Evolutionary conservation across 768 basidiomycete genomes (phyloP).

Genomic region (Tylopilus felleus): DNA sequence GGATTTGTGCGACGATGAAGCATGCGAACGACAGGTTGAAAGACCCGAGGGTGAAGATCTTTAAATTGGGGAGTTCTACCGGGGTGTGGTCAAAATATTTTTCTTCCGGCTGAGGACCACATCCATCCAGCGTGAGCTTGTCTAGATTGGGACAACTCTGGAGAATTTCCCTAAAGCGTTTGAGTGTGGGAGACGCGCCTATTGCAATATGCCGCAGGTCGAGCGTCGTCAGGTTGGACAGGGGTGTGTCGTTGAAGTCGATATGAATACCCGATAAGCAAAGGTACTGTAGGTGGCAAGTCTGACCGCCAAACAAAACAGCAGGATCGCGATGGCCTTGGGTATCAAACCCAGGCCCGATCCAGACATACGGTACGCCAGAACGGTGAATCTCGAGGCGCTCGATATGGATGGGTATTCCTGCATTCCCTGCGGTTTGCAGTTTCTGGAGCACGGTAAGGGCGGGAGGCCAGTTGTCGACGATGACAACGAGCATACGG

Average conservation of each 20-base stretch:
- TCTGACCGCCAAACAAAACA: constrained; percentile 49
- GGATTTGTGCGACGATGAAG: constrained; percentile 46
- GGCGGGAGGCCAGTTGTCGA: constrained; percentile 54
- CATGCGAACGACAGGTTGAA: constrained; percentile 47
- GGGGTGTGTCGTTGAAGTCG: constrained; percentile 49
- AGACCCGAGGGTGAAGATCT: constrained; percentile 55
- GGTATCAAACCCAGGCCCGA: constrained; percentile 41
- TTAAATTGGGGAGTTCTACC: constrained; percentile 47
- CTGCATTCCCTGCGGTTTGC: constrained; percentile 31
- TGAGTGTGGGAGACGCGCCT: constrained; percentile 46
- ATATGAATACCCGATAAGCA: constrained; percentile 58
- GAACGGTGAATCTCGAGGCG: constrained; percentile 64
- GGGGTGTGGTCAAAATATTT: constrained; percentile 34
- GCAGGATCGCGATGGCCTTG: constrained; percentile 32
- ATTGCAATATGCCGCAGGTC: constrained; percentile 63
- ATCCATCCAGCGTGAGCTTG: constrained; percentile 60
- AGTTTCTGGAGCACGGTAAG: constrained; percentile 51
- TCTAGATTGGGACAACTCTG: constrained; percentile 44
- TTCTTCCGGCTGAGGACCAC: constrained; percentile 44
- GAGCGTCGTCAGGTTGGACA: constrained; percentile 57
- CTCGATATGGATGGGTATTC: constrained; percentile 45
- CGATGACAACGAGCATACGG: constrained; percentile 55
- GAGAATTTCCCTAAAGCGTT: constrained; percentile 53
- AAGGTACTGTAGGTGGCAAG: constrained; percentile 47
- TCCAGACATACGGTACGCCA: constrained; percentile 45